phyloP scores from a whole-genome alignment of 768 basidiomycete species.

The Rhodotorula babjevae region DNA sequence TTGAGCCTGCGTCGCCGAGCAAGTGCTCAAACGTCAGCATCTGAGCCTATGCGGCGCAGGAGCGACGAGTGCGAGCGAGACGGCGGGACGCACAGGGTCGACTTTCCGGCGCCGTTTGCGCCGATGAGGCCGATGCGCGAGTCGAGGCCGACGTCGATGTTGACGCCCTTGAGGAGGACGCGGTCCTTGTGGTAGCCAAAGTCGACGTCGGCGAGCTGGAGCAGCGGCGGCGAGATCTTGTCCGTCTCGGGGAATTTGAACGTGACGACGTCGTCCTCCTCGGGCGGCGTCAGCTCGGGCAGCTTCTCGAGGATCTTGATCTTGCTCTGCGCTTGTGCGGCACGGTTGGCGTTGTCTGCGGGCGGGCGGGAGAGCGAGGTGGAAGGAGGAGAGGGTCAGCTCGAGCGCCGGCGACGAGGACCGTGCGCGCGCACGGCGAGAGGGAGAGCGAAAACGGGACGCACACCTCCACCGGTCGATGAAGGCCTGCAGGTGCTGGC shows the following conservation, averaged over 20 bases:
- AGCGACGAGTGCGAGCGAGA: background rate
- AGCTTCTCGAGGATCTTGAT: constrained; percentile 78
- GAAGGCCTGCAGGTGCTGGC: constrained; percentile 92
- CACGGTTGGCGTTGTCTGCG: constrained; percentile 50
- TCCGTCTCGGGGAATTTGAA: constrained; percentile 98
- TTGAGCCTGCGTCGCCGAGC: constrained; percentile 64
- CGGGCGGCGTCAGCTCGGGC: constrained; percentile 87
- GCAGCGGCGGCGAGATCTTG: constrained; percentile 90
- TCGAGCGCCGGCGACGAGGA: background rate
- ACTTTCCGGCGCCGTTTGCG: constrained; percentile 77
- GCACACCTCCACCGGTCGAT: constrained; percentile 94
- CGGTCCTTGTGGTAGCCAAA: constrained; percentile 78
- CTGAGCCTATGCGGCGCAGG: background rate
- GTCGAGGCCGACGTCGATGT: constrained; percentile 90
- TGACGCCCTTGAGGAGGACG: constrained; percentile 67
- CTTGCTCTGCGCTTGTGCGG: constrained; percentile 76
- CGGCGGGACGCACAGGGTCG: constrained; percentile 63
- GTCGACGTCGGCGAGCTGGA: constrained; percentile 83
- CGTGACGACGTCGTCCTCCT: constrained; percentile 81
- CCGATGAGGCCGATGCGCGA: constrained; percentile 92
- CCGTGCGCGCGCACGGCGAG: background rate
- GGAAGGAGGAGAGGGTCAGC: background rate
- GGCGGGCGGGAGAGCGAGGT: background rate
- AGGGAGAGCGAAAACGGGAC: constrained; percentile 26
- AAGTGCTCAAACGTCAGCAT: background rate